Evolutionary conservation across 1,139 yeast species (phyloP).

Genomic region (Lodderomyces oxycetoniae): DNA sequence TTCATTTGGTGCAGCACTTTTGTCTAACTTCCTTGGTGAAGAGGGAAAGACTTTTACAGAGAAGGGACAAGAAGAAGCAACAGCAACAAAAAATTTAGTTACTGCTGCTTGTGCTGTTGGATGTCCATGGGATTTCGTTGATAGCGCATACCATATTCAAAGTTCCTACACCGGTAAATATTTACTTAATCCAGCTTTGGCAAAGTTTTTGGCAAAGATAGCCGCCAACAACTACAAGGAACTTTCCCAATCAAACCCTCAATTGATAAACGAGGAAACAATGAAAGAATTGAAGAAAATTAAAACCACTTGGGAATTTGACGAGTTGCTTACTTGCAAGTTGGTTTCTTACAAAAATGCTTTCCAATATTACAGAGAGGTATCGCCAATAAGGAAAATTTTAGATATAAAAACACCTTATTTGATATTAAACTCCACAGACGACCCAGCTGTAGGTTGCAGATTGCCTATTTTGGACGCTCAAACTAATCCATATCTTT

Average conservation of each 20-base stretch:
- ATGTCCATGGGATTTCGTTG: conserved; percentile 80
- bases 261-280: conserved; percentile 29
- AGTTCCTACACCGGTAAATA: conserved; percentile 55
- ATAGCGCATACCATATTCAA: conserved; percentile 49
- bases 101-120: conserved; percentile 67
- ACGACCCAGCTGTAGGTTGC: conserved; percentile 78
- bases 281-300: conserved; percentile 29
- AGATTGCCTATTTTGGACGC: conserved; percentile 28
- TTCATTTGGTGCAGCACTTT: conserved; percentile 81
- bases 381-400: conserved; percentile 58
- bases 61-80: conserved; percentile 13
- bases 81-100: conserved; percentile 24
- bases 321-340: conserved; percentile 66
- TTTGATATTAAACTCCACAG: conserved; percentile 63
- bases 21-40: conserved; percentile 77
- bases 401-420: conserved; percentile 60
- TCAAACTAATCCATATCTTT: conserved; percentile 28
- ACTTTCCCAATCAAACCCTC: conserved; percentile 36
- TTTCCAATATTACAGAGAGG: conserved; percentile 66
- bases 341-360: conserved; percentile 69
- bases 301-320: conserved; percentile 56
- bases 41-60: conserved; percentile 25
- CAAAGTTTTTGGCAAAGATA: conserved; percentile 58
- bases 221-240: conserved; percentile 58
- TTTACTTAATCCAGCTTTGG: conserved; percentile 62